These are phyloP conservation scores for Colletotrichum godetiae DNA, from an alignment of 2,329 filamentous ascomycete species.

Conservation along the genomic window DNA sequence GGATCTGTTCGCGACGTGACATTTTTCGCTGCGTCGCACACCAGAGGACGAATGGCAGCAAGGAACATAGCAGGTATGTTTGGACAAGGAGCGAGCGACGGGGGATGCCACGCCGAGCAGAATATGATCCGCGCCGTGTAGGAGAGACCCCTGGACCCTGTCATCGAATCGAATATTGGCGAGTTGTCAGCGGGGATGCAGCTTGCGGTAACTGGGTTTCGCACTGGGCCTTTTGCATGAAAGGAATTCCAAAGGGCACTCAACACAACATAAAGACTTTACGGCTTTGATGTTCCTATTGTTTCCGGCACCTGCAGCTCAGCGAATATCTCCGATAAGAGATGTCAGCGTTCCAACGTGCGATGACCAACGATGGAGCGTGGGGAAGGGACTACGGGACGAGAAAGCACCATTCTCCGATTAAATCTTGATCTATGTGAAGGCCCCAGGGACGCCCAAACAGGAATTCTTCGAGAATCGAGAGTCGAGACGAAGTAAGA, in stretches of 20 bases:
- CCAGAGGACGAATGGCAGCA: neutral
- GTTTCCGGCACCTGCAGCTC: conserved; percentile 19
- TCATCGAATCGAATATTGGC: neutral
- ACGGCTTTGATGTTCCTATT: conserved; percentile 9
- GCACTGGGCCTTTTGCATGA: conserved; percentile 28
- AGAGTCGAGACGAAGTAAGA: neutral
- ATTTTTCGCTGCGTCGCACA: conserved; percentile 3
- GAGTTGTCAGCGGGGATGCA: neutral
- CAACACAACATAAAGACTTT: conserved; percentile 13
- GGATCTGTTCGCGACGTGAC: conserved; percentile 16
- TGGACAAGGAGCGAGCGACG: conserved; percentile 11
- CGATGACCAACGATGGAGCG: conserved; percentile 4
- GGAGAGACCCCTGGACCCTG: conserved; percentile 17
- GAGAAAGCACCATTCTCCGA: neutral
- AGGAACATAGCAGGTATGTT: conserved; percentile 7
- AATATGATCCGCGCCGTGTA: conserved; percentile 10
- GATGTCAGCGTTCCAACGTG: neutral
- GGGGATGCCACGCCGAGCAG: conserved; percentile 4
- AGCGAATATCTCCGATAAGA: conserved; percentile 6
- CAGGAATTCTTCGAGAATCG: neutral
- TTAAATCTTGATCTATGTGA: neutral
- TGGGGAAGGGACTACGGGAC: conserved; percentile 14
- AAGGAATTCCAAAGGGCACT: conserved; percentile 10
- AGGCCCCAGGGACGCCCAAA: neutral
- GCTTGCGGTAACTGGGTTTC: neutral